Evolutionary conservation across 441 rosid species (phyloP).

Genomic region (Lepidium campestre): DNA sequence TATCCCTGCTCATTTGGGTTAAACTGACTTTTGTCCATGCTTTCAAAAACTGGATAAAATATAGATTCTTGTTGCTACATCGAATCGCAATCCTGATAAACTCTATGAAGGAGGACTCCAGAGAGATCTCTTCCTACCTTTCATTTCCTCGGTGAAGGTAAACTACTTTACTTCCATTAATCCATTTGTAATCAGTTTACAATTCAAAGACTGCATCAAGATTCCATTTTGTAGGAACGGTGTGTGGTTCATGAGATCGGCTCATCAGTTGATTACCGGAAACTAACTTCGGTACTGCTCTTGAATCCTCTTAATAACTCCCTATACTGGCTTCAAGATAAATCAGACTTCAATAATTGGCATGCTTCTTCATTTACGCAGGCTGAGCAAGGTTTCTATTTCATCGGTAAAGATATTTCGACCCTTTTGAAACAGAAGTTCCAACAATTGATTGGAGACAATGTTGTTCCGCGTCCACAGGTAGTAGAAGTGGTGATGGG

Average conservation of each 20-base stretch:
- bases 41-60: slow-evolving; percentile 33
- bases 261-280: slow-evolving; percentile 81
- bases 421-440: slow-evolving; percentile 54
- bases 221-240: slow-evolving; percentile 50
- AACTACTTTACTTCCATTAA: not conserved
- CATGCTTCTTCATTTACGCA: slow-evolving; percentile 25
- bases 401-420: slow-evolving; percentile 62
- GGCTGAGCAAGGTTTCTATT: slow-evolving; percentile 94
- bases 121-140: slow-evolving; percentile 94
- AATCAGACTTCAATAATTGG: not conserved
- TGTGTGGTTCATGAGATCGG: slow-evolving; percentile 83
- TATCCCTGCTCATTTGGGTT: not conserved
- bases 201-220: not conserved
- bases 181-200: not conserved
- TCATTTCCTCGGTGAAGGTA: slow-evolving; percentile 84
- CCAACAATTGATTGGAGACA: slow-evolving; percentile 57
- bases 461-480: slow-evolving; percentile 43
- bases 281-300: slow-evolving; percentile 68
- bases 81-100: slow-evolving; percentile 92
- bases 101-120: slow-evolving; percentile 94
- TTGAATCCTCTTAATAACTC: not conserved
- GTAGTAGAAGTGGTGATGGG: slow-evolving; percentile 96
- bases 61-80: slow-evolving; percentile 89
- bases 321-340: not conserved
- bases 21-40: slow-evolving; percentile 12